Base-by-base conservation (phyloP, 208 protist species). In the Trypanosoma theileri region DNA sequence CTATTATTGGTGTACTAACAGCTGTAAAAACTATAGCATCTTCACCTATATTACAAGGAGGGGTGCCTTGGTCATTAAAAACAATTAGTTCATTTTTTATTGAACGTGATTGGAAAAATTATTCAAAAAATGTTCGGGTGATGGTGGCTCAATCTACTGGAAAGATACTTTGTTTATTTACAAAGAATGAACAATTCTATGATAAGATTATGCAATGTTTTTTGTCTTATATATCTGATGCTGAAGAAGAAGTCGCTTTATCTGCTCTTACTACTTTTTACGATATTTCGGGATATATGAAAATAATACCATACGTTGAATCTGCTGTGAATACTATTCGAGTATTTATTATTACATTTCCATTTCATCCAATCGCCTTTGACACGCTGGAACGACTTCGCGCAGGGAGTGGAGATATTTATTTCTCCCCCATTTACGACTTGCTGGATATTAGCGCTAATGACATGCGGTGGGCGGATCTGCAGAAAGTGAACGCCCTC, bases 401-500 rank as follows among this genome's bases (percentile, higher is more conserved):
- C 16, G 48, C 66, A 14, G 71, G 73, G 13, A 91, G 83, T 73
- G 85, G 86, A 8, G 81, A 92, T 40, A 45, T 52, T 0, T 64
- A 64, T 46, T 65, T 91, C 55, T 21, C 17, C 1, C 69, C 75
- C 9, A 87, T 93, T 57, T 88, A 90, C 63, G 11, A 22, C 0
- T 65, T 95, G 14, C 42, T 92, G 21, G 84, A 92, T 41, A 84
- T 84, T 68, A 71, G 90, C 55, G 63, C 62, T 28, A 79, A 73
- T 13, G 77, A 91, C 42, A 75, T 85, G 53, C 77, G 70, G 22
- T 76, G 81, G 26, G 70, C 85, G 0, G 89, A 91, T 68, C 85
- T 90, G 69, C 80, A 83, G 17, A 92, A 92, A 51, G 60, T 95
- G 12, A 89, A 87, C 60, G 78, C 82, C 7, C 75, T 95, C 44